Percentiles rank a stretch among this genome's conserved stretches.
These are phyloP conservation scores for Ogataea trehaloabstinens DNA, from an alignment of 805 yeast genomes.

Conservation along the genomic window DNA sequence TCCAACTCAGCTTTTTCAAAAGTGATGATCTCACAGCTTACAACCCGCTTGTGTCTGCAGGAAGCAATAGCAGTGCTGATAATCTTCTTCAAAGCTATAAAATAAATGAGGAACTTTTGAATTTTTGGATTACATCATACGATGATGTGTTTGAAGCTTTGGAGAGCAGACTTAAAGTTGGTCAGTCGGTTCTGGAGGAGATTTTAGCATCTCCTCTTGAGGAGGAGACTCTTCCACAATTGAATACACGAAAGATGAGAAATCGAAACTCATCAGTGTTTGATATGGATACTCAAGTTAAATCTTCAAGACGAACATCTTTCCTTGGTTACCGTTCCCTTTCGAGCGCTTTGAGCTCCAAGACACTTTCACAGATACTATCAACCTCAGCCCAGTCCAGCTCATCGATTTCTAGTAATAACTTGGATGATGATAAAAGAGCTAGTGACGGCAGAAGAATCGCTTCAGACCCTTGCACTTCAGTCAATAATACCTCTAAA, in stretches of 20 bases:
- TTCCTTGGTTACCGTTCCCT: constrained; percentile 28
- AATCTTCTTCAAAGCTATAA: constrained; percentile 28
- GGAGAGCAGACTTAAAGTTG: constrained; percentile 6
- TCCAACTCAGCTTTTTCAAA: constrained; percentile 37
- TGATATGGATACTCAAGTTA: constrained; percentile 9
- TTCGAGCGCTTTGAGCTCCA: constrained; percentile 22
- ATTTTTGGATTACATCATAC: constrained; percentile 27
- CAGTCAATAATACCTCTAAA: neutral
- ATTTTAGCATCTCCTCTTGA: constrained; percentile 18
- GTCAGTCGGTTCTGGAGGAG: constrained; percentile 7
- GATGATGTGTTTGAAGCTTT: constrained; percentile 12
- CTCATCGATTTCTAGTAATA: neutral
- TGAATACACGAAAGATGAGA: constrained; percentile 13
- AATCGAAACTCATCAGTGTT: constrained; percentile 11
- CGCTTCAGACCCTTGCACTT: constrained; percentile 12
- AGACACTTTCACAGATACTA: constrained; percentile 14
- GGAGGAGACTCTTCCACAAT: constrained; percentile 10
- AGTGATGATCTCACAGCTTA: constrained; percentile 26
- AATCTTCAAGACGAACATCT: constrained; percentile 24
- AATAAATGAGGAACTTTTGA: constrained; percentile 26
- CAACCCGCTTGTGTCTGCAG: constrained; percentile 15
- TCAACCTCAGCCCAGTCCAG: constrained; percentile 5
- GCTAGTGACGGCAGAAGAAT: constrained; percentile 6
- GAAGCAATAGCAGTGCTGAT: constrained; percentile 22
- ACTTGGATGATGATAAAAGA: neutral